Percentiles rank a stretch among this genome's conserved stretches.
Conservation (phyloP, 176 grass and related monocot genomes). For the Pontederia crassipes region DNA sequence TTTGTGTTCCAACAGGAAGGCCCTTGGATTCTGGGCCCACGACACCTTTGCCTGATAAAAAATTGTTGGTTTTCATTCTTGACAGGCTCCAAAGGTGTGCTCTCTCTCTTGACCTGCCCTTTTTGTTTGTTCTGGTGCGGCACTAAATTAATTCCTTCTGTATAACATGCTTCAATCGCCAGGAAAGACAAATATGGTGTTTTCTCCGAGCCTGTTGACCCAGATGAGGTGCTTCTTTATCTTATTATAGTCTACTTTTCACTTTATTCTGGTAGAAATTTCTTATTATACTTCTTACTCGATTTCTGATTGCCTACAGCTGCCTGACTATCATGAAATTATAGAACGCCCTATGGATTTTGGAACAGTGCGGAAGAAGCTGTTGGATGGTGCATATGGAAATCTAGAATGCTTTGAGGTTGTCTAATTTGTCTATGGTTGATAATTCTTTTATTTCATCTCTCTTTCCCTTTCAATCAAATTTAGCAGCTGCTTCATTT, state of each 20-base stretch:
- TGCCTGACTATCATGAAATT: conserved; percentile 45
- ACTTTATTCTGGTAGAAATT: neutral
- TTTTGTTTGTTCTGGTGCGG: conserved; percentile 9
- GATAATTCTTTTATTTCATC: too few relatives aligned
- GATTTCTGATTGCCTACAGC: conserved; percentile 15
- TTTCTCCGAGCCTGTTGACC: conserved; percentile 44
- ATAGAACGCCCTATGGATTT: conserved; percentile 43
- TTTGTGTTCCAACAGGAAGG: conserved; percentile 27
- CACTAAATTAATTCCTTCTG: neutral
- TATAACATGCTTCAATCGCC: neutral
- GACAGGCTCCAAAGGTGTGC: conserved; percentile 54
- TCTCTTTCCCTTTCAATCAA: too few relatives aligned
- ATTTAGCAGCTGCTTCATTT: too few relatives aligned
- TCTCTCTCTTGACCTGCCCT: conserved; percentile 7
- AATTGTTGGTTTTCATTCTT: conserved; percentile 36
- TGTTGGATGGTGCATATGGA: conserved; percentile 19
- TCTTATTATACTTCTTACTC: neutral
- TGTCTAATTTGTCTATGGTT: neutral
- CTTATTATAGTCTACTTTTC: neutral
- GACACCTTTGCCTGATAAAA: conserved; percentile 36
- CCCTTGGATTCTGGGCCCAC: conserved; percentile 22
- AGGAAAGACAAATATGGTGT: conserved; percentile 42
- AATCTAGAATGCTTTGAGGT: conserved; percentile 51
- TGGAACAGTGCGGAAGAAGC: conserved; percentile 32
- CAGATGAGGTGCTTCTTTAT: conserved; percentile 24